phyloP scores from a whole-genome alignment of 148 eudicot genomes.

The Vaccinium macrocarpon region DNA sequence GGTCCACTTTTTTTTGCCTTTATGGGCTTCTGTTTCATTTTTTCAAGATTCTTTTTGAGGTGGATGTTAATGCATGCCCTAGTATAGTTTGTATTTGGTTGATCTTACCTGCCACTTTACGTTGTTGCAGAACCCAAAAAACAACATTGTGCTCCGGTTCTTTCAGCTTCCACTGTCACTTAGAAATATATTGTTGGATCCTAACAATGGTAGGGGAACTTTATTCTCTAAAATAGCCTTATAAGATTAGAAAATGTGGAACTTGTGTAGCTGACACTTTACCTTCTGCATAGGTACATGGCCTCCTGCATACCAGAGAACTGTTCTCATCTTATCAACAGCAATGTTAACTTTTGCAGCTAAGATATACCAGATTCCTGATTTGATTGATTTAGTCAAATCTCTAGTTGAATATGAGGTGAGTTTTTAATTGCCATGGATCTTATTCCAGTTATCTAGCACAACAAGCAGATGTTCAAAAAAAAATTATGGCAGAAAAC shows the following conservation, averaged over 20 bases:
- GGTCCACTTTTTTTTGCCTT: neutral
- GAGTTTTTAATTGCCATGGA: slow-evolving; percentile 27
- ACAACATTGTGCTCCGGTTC: slow-evolving; percentile 53
- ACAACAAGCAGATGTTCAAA: too few relatives aligned
- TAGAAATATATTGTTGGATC: slow-evolving; percentile 56
- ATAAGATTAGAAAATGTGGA: neutral
- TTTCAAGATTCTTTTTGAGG: neutral
- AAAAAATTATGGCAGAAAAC: neutral
- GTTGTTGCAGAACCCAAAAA: slow-evolving; percentile 50
- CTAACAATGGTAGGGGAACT: slow-evolving; percentile 51
- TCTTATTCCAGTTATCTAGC: neutral
- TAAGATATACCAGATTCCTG: slow-evolving; percentile 65
- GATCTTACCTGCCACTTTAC: neutral
- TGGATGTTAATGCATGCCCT: neutral
- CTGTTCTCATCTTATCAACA: slow-evolving; percentile 63
- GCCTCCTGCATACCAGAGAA: slow-evolving; percentile 71
- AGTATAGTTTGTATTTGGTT: neutral
- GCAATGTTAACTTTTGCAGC: slow-evolving; percentile 85
- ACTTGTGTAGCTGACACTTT: slow-evolving; percentile 2
- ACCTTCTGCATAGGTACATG: slow-evolving; percentile 41
- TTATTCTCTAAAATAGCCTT: neutral
- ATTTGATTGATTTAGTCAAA: slow-evolving; percentile 48
- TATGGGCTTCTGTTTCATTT: neutral
- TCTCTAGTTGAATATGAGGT: slow-evolving; percentile 54
- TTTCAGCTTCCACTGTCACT: slow-evolving; percentile 86